These are phyloP conservation scores for Nemania sp. DNA, from an alignment of 2,329 filamentous ascomycete genomes.

Conservation along the genomic window DNA sequence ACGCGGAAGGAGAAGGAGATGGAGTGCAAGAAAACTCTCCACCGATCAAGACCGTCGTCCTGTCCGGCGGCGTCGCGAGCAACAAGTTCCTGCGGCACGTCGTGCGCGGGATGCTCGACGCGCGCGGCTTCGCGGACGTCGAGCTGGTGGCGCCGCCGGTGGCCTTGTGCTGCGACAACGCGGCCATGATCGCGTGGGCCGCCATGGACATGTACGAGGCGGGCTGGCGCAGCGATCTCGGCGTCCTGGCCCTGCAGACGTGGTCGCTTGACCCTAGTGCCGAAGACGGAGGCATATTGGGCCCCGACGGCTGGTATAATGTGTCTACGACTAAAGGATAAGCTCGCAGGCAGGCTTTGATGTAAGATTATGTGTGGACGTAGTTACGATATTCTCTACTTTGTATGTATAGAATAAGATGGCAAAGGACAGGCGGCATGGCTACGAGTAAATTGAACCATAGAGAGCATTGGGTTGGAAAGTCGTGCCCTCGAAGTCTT, in stretches of 20 bases:
- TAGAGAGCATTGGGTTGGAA: background rate
- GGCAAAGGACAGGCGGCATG: conserved; percentile 1
- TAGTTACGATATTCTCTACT: conserved; percentile 6
- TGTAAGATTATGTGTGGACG: conserved; percentile 5
- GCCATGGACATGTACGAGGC: conserved; percentile 88
- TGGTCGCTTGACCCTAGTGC: conserved; percentile 72
- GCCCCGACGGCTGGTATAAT: conserved; percentile 54
- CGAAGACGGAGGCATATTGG: conserved; percentile 69
- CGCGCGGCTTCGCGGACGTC: conserved; percentile 65
- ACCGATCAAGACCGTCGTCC: conserved; percentile 68
- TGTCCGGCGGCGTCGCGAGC: conserved; percentile 88
- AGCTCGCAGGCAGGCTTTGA: background rate
- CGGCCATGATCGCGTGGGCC: conserved; percentile 96
- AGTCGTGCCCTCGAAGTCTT: background rate
- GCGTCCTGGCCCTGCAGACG: conserved; percentile 62
- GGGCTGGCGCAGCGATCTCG: conserved; percentile 68
- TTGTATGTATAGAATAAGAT: conserved; percentile 3
- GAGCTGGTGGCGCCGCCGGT: conserved; percentile 74
- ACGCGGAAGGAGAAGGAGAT: conserved; percentile 3
- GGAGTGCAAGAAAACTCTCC: too few species aligned
- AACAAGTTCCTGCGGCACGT: conserved; percentile 79
- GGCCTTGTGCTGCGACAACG: conserved; percentile 87
- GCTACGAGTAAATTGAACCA: background rate
- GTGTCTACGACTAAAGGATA: background rate
- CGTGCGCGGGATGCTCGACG: conserved; percentile 58